Conservation (phyloP, 768 basidiomycete genomes). For the Boletus fagicola region DNA sequence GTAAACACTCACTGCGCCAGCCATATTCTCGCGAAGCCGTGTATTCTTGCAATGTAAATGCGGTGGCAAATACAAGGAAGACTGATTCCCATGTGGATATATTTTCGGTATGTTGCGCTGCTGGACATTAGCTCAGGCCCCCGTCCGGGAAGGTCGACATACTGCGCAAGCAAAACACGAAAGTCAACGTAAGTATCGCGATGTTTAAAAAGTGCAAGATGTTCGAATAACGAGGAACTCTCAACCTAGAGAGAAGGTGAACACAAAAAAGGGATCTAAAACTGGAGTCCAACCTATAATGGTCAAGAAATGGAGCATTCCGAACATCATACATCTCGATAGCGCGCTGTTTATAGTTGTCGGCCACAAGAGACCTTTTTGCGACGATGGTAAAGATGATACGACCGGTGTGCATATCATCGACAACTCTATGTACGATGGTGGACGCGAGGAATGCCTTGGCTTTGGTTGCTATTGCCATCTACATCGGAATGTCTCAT, state of each 20-base stretch:
- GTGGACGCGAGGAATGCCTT: slow-evolving; percentile 83
- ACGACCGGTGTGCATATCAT: slow-evolving; percentile 82
- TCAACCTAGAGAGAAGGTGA: slow-evolving; percentile 46
- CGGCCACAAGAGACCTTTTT: slow-evolving; percentile 76
- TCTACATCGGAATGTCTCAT: slow-evolving; percentile 41
- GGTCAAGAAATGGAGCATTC: slow-evolving; percentile 73
- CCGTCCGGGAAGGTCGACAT: slow-evolving; percentile 26
- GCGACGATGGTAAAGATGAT: slow-evolving; percentile 64
- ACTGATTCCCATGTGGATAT: slow-evolving; percentile 63
- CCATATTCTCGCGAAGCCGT: slow-evolving; percentile 85
- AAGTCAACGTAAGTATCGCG: slow-evolving; percentile 60
- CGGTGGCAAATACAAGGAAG: slow-evolving; percentile 74
- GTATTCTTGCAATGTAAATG: slow-evolving; percentile 85
- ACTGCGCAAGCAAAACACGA: slow-evolving; percentile 77
- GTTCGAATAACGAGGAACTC: slow-evolving; percentile 78
- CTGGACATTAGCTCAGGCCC: slow-evolving; percentile 4
- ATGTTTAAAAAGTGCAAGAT: slow-evolving; percentile 82
- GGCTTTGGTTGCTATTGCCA: slow-evolving; percentile 83
- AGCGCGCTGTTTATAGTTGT: slow-evolving; percentile 81
- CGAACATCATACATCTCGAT: slow-evolving; percentile 72
- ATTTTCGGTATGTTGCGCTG: slow-evolving; percentile 55
- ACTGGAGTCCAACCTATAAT: slow-evolving; percentile 57
- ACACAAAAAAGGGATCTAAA: neutral
- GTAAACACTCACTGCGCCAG: slow-evolving; percentile 70
- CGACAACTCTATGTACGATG: slow-evolving; percentile 82